These are phyloP conservation scores for Pseudohyphozyma bogoriensis DNA, from an alignment of 768 basidiomycete species.

Conservation along the genomic window DNA sequence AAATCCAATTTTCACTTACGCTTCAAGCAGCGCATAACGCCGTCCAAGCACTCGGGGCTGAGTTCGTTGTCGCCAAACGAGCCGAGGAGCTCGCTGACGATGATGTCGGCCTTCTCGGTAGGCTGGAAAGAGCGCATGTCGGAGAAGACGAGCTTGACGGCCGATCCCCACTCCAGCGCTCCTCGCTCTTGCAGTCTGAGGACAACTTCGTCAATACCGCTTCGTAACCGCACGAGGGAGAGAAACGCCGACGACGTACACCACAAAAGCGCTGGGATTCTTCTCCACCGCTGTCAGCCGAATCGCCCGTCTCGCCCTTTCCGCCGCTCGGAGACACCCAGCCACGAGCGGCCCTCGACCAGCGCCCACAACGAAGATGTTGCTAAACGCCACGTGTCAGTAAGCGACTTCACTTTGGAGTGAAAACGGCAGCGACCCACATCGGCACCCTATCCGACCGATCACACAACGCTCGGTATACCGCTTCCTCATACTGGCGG, in stretches of 20 bases:
- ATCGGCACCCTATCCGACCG: conserved; percentile 52
- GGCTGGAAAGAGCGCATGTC: conserved; percentile 85
- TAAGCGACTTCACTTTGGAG: neutral
- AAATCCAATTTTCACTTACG: conserved; percentile 45
- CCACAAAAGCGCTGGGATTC: conserved; percentile 89
- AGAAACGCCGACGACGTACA: conserved; percentile 49
- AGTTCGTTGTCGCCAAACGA: conserved; percentile 98
- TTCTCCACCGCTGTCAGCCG: conserved; percentile 76
- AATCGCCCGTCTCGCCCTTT: conserved; percentile 55
- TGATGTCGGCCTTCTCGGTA: conserved; percentile 69
- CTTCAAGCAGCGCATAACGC: conserved; percentile 86
- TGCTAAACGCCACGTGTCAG: conserved; percentile 43
- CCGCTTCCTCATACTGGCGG: conserved; percentile 86
- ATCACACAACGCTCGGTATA: conserved; percentile 67
- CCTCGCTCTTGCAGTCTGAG: conserved; percentile 72
- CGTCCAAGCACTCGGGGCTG: conserved; percentile 95
- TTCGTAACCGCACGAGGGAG: neutral
- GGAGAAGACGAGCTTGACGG: conserved; percentile 74
- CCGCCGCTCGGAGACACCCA: conserved; percentile 66
- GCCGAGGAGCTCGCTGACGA: conserved; percentile 90
- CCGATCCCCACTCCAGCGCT: conserved; percentile 67
- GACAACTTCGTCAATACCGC: conserved; percentile 4
- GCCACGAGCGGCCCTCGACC: conserved; percentile 88
- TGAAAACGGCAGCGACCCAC: conserved; percentile 44
- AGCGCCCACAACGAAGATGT: conserved; percentile 85